phyloP scores from a whole-genome alignment of 768 basidiomycete species.

The Chiua virens region DNA sequence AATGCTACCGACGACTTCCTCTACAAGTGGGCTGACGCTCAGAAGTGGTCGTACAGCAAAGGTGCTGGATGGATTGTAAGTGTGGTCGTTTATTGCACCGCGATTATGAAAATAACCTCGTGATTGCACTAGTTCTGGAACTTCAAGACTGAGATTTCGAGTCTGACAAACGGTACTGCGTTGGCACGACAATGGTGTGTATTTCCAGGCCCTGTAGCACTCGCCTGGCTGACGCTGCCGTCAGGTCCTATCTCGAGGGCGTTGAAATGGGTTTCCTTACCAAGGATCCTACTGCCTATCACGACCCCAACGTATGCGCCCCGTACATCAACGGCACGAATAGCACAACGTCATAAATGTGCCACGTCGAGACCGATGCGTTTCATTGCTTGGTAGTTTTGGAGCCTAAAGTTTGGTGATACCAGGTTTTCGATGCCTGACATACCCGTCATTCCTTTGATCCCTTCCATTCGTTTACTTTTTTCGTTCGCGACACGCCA shows the following conservation, averaged over 20 bases:
- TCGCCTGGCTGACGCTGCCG: not conserved
- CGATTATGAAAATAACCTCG: no score
- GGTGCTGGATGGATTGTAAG: slow-evolving; percentile 68
- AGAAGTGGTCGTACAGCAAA: slow-evolving; percentile 63
- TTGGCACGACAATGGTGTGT: slow-evolving; percentile 66
- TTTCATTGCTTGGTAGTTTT: no score
- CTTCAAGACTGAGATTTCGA: slow-evolving; percentile 67
- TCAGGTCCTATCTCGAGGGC: slow-evolving; percentile 72
- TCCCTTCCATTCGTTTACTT: no score
- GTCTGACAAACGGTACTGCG: slow-evolving; percentile 41
- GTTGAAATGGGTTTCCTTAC: slow-evolving; percentile 60
- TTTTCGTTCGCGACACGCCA: no score
- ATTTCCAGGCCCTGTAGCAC: not conserved
- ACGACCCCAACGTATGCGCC: slow-evolving; percentile 65
- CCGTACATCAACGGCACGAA: slow-evolving; percentile 38
- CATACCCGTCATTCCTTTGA: no score
- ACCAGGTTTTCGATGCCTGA: no score
- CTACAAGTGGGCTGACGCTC: slow-evolving; percentile 70
- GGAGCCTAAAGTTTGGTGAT: no score
- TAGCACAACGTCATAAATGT: slow-evolving; percentile 7
- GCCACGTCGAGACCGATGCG: no score
- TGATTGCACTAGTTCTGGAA: slow-evolving; percentile 56
- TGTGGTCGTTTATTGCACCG: slow-evolving; percentile 3
- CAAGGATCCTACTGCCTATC: slow-evolving; percentile 52
- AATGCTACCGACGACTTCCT: slow-evolving; percentile 62